phyloP scores from a whole-genome alignment of 2,329 filamentous ascomycete genomes.

The Phyllachora maydis region DNA sequence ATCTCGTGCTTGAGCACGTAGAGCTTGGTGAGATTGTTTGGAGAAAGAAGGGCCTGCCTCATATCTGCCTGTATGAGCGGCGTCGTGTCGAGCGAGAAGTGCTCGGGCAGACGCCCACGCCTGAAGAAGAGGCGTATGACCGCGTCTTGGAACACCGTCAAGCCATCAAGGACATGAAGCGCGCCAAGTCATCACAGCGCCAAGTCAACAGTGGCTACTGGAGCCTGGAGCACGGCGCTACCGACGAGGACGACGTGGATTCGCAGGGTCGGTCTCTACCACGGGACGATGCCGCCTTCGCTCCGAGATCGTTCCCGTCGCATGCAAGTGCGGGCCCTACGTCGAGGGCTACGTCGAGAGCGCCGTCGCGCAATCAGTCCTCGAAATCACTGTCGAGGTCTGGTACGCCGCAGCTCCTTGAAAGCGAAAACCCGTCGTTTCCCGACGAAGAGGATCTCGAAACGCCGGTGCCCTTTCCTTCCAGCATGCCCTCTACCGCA shows the following conservation, averaged over 20 bases:
- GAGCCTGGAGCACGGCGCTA: constrained; percentile 64
- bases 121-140: constrained; percentile 39
- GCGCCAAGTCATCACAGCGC: constrained; percentile 26
- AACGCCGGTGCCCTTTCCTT: constrained; percentile 28
- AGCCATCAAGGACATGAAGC: constrained; percentile 32
- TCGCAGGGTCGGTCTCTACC: constrained; percentile 21
- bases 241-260: constrained; percentile 25
- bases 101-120: constrained; percentile 32
- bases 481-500: constrained; percentile 27
- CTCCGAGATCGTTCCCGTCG: too few species aligned
- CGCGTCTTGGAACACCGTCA: constrained; percentile 37
- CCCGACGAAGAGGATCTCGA: constrained; percentile 29
- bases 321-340: constrained; percentile 15
- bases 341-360: constrained; percentile 20
- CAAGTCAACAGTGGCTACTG: constrained; percentile 44
- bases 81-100: constrained; percentile 57
- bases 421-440: constrained; percentile 12
- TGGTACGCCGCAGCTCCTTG: constrained; percentile 12
- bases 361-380: constrained; percentile 26
- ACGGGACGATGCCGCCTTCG: constrained; percentile 16
- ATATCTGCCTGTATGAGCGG: constrained; percentile 69
- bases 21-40: constrained; percentile 87
- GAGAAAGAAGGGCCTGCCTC: constrained; percentile 71
- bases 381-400: constrained; percentile 16
- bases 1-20: constrained; percentile 91